Base-by-base conservation (phyloP, 306 rosid species). In the Malus sylvestris region DNA sequence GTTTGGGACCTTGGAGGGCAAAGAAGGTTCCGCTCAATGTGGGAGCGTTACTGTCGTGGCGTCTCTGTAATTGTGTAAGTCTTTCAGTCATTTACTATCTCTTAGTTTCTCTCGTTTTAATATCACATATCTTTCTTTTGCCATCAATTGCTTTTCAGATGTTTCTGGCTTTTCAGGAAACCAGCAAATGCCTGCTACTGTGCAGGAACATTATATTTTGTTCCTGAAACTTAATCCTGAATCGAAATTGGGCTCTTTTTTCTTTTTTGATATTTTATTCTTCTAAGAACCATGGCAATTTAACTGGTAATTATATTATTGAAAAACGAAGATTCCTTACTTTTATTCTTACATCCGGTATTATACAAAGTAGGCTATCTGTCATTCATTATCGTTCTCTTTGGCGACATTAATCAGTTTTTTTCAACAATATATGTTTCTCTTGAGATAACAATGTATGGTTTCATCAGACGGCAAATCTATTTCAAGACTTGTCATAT, bases 1-100 rank as follows among this genome's bases (percentile, higher is more conserved):
- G 93, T 95, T 78, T 95, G 97, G 98, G 98, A 92, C 79, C 97
- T 95, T 72, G 98, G 98, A 79, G 97, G 98, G 63, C 98, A 95
- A 80, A 81, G 94, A 83, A 90, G 98, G 84, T 93, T 93, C 78
- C 87, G 97, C 20, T 79, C 97, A 32, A 92, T 95, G 99, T 95
- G 97, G 99, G 97, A 95, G 84, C 97, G 97, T 69, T 95, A 95
- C 77, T 92, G 99, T 64, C 97, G 99, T 5, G 99, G 96, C 44
- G 97, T 95, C 84, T 83, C 97, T 30, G 97, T 94, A 67, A 95
- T 95, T 79, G 91, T 95, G 97, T 92, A 90, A 81, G 72, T 82
- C 71, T 76, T 65, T 68, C 16, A 52, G 22, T 83, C 79, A 68
- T 67, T 85, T 72, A 15, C 16, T 52, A 71, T 77, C 66, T 80